These are phyloP conservation scores for Cutaneotrichosporon daszewskae DNA, from an alignment of 1,284 basidiomycete genomes.

Conservation along the genomic window DNA sequence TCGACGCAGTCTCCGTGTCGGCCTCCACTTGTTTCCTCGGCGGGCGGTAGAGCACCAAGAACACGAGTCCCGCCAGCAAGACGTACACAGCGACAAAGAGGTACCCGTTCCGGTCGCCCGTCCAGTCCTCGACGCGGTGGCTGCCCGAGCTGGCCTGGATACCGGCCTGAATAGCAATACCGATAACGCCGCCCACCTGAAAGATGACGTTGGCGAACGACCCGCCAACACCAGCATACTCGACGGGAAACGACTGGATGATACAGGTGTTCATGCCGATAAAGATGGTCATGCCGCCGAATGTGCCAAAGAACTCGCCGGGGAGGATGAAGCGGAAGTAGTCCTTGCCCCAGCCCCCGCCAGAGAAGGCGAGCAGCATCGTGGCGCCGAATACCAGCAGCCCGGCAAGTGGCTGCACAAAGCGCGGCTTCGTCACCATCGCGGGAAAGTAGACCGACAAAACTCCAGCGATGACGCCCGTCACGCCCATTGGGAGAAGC, in stretches of 20 bases:
- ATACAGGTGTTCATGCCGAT: conserved; percentile 39
- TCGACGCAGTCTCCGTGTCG: not conserved
- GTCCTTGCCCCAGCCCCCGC: conserved; percentile 33
- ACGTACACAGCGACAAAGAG: conserved; percentile 36
- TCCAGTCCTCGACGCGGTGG: conserved; percentile 34
- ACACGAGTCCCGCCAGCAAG: conserved; percentile 31
- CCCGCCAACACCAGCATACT: conserved; percentile 37
- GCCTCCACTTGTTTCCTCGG: conserved; percentile 17
- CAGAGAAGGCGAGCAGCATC: conserved; percentile 40
- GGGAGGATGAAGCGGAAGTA: conserved; percentile 43
- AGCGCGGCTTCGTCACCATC: conserved; percentile 37
- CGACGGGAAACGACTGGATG: conserved; percentile 34
- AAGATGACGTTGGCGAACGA: conserved; percentile 41
- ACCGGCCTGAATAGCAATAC: conserved; percentile 40
- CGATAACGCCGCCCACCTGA: conserved; percentile 42
- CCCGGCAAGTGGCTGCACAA: conserved; percentile 31
- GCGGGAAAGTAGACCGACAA: conserved; percentile 28
- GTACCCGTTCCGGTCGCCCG: conserved; percentile 33
- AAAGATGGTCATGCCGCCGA: conserved; percentile 39
- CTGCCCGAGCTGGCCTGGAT: conserved; percentile 25
- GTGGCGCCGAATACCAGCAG: conserved; percentile 32
- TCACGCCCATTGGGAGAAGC: conserved; percentile 42
- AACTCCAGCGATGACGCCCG: conserved; percentile 34
- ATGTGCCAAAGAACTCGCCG: conserved; percentile 36
- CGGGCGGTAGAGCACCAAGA: conserved; percentile 31